Evolutionary conservation across 106 monocot genomes (phyloP).

Genomic region (Phalaenopsis aphrodite): DNA sequence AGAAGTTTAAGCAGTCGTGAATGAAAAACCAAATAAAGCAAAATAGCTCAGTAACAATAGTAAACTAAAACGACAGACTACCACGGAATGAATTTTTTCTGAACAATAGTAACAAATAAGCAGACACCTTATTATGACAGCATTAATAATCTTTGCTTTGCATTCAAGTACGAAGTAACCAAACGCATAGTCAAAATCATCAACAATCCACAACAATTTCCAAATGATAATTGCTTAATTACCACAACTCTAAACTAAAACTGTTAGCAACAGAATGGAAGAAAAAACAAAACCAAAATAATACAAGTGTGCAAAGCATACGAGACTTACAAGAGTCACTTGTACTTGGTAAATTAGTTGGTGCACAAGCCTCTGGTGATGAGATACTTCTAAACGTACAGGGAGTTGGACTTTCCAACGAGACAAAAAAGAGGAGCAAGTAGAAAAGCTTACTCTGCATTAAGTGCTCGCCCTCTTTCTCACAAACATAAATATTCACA

Average conservation of each 20-base stretch:
- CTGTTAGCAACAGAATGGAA: background rate
- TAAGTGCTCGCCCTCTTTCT: too few relatives aligned
- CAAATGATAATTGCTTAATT: background rate
- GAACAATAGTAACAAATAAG: background rate
- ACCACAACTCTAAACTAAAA: background rate
- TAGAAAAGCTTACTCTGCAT: too few relatives aligned
- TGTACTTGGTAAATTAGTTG: background rate
- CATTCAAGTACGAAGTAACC: background rate
- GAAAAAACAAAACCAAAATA: background rate
- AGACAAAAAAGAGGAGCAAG: background rate
- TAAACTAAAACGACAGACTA: background rate
- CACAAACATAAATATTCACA: too few relatives aligned
- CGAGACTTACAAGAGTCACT: background rate
- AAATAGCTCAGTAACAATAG: background rate
- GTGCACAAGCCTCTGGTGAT: background rate
- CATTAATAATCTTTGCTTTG: background rate
- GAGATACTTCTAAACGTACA: background rate
- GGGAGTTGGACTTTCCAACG: background rate
- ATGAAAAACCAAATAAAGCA: conserved; percentile 1
- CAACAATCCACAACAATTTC: background rate
- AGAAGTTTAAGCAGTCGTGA: conserved; percentile 2
- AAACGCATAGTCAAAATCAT: background rate
- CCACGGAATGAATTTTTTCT: background rate
- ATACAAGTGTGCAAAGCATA: background rate
- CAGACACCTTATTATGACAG: background rate